Evolutionary conservation across 345 rosid species (phyloP).

Genomic region (Heritiera littoralis): DNA sequence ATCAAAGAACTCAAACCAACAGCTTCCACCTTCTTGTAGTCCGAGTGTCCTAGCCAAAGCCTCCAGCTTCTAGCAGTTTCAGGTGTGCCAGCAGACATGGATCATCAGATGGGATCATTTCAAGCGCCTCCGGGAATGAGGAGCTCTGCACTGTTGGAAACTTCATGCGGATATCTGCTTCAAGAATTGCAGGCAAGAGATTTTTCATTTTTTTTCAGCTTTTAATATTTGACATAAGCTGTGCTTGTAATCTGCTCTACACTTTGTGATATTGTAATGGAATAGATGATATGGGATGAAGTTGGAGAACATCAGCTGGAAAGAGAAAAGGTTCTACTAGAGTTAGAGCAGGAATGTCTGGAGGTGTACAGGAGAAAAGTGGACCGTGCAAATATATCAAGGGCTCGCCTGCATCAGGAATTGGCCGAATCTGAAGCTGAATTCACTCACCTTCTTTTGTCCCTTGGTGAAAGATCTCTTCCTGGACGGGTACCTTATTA

Average conservation of each 20-base stretch:
- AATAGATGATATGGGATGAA: constrained; percentile 98
- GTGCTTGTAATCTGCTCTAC: background rate
- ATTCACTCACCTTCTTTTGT: constrained; percentile 88
- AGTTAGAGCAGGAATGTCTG: constrained; percentile 86
- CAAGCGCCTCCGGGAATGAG: constrained; percentile 64
- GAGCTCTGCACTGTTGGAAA: constrained; percentile 63
- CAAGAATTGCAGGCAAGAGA: constrained; percentile 83
- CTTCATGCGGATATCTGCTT: constrained; percentile 86
- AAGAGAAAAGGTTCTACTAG: constrained; percentile 81
- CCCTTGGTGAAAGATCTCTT: constrained; percentile 91
- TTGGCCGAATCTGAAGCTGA: constrained; percentile 97
- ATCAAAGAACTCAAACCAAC: constrained; percentile 31
- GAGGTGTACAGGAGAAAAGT: constrained; percentile 95
- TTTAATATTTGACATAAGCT: constrained; percentile 15
- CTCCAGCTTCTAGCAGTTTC: background rate
- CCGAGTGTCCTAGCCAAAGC: constrained; percentile 22
- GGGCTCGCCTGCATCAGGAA: constrained; percentile 97
- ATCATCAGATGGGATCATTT: constrained; percentile 60
- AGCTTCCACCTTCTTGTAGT: constrained; percentile 27
- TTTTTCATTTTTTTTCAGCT: background rate
- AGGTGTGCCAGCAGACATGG: background rate
- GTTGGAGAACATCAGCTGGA: constrained; percentile 82
- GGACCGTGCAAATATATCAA: constrained; percentile 84
- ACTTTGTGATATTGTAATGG: background rate
- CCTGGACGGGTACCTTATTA: constrained; percentile 80